Percentiles rank a stretch among this genome's conserved stretches.
phyloP scores from a whole-genome alignment of 345 rosid genomes.

The Moringa oleifera region DNA sequence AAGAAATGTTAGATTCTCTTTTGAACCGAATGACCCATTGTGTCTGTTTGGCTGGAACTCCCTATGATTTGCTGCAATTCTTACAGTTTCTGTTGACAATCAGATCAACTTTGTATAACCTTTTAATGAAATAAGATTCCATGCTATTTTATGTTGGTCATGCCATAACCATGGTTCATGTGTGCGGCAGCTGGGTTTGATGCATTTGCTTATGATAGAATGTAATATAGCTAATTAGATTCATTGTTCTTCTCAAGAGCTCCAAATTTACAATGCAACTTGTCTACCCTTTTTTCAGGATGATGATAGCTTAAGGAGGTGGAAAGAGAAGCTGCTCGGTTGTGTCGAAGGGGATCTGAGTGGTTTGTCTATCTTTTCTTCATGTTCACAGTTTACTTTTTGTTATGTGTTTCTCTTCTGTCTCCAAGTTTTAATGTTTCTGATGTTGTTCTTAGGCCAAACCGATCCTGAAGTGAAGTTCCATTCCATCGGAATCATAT shows the following conservation, averaged over 20 bases:
- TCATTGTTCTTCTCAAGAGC: too few species aligned
- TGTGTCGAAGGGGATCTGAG: conserved; percentile 43
- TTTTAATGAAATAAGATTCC: too few species aligned
- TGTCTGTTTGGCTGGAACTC: neutral
- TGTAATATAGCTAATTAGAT: neutral
- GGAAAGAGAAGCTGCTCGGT: conserved; percentile 81
- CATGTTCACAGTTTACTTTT: neutral
- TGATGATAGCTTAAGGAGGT: conserved; percentile 75
- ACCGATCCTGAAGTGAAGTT: conserved; percentile 53
- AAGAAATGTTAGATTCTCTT: too few species aligned
- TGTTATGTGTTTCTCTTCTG: neutral
- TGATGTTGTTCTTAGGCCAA: conserved; percentile 40
- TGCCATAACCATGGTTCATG: neutral
- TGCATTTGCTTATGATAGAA: neutral
- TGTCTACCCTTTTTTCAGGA: conserved; percentile 39
- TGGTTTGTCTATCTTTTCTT: conserved; percentile 28
- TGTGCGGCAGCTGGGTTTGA: neutral
- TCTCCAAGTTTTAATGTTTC: too few species aligned
- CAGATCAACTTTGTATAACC: neutral
- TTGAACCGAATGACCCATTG: too few species aligned
- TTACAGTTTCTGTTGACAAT: conserved; percentile 3
- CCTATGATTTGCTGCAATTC: neutral
- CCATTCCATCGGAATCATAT: conserved; percentile 44
- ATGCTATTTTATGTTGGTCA: neutral
- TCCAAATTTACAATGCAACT: neutral